Percentiles rank a stretch among this genome's conserved stretches.
These are phyloP conservation scores for Sphenostylis stenocarpa DNA, from an alignment of 306 rosid species.

Conservation along the genomic window DNA sequence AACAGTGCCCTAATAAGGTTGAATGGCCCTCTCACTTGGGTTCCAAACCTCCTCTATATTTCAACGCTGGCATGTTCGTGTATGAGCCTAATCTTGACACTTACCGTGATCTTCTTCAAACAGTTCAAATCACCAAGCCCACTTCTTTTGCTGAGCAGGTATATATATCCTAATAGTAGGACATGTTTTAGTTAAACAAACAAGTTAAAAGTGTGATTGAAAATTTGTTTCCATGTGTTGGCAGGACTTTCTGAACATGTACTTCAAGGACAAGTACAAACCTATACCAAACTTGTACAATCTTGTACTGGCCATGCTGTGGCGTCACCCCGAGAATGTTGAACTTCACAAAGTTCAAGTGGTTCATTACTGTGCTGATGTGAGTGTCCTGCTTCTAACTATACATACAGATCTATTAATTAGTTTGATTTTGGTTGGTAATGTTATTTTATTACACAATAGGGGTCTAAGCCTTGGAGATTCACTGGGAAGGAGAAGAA, in stretches of 20 bases:
- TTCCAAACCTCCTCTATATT: slow-evolving; percentile 71
- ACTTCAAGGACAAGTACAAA: slow-evolving; percentile 55
- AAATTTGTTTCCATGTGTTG: not conserved
- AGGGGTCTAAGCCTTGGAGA: slow-evolving; percentile 98
- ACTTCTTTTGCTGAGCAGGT: slow-evolving; percentile 89
- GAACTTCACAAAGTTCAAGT: slow-evolving; percentile 65
- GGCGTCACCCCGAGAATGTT: slow-evolving; percentile 84
- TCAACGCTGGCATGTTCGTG: slow-evolving; percentile 88
- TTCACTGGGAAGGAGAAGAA: slow-evolving; percentile 71
- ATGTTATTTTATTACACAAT: not conserved
- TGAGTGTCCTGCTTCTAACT: slow-evolving; percentile 32
- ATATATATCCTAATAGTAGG: not conserved
- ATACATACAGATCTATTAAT: not conserved
- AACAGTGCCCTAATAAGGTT: slow-evolving; percentile 72
- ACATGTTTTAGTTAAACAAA: no score
- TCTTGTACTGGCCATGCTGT: slow-evolving; percentile 72
- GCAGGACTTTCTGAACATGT: slow-evolving; percentile 75
- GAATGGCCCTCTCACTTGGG: slow-evolving; percentile 60
- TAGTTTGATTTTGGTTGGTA: not conserved
- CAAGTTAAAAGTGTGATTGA: not conserved
- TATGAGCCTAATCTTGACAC: slow-evolving; percentile 54
- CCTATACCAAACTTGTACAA: slow-evolving; percentile 68
- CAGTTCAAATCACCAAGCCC: slow-evolving; percentile 44
- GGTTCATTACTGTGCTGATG: slow-evolving; percentile 82
- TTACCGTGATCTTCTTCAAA: slow-evolving; percentile 52